phyloP scores from a whole-genome alignment of 2,329 filamentous ascomycete species.

The Pseudogymnoascus sp. region DNA sequence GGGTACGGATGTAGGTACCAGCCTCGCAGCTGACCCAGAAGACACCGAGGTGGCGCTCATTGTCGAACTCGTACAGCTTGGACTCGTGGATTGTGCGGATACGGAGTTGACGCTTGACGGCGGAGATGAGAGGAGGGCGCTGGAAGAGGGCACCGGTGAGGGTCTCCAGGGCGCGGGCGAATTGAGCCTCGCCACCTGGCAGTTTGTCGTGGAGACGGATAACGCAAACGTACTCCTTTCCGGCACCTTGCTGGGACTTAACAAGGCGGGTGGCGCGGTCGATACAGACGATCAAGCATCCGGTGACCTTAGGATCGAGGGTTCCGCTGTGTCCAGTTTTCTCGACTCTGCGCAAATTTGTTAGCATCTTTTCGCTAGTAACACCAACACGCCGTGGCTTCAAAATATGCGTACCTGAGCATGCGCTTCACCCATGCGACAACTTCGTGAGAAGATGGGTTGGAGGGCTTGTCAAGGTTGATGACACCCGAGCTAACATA shows the following conservation, averaged over 20 bases:
- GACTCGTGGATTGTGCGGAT: constrained; percentile 97
- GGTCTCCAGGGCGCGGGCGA: constrained; percentile 88
- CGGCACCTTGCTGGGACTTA: constrained; percentile 97
- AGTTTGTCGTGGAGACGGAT: constrained; percentile 94
- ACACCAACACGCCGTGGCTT: neutral
- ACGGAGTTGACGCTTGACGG: constrained; percentile 96
- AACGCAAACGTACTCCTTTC: constrained; percentile 98
- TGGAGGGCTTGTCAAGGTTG: constrained; percentile 96
- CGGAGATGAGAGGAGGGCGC: constrained; percentile 92
- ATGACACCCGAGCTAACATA: constrained; percentile 98
- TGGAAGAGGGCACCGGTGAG: constrained; percentile 96
- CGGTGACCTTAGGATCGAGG: constrained; percentile 95
- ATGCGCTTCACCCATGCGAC: constrained; percentile 99
- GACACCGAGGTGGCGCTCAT: constrained; percentile 91
- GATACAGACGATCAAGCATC: constrained; percentile 89
- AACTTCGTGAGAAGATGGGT: constrained; percentile 96
- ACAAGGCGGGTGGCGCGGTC: constrained; percentile 95
- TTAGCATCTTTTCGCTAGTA: constrained; percentile 18
- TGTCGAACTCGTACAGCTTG: constrained; percentile 96
- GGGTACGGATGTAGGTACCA: constrained; percentile 96
- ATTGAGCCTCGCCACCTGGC: constrained; percentile 85
- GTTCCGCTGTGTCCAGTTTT: constrained; percentile 98
- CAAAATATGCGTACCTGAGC: constrained; percentile 56
- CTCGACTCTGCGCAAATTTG: constrained; percentile 57
- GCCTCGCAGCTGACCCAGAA: constrained; percentile 99